A percentile compares a stretch with the other conserved stretches of the same genome.
Conservation (phyloP, 441 rosid species). For the Euphorbia corollata region DNA sequence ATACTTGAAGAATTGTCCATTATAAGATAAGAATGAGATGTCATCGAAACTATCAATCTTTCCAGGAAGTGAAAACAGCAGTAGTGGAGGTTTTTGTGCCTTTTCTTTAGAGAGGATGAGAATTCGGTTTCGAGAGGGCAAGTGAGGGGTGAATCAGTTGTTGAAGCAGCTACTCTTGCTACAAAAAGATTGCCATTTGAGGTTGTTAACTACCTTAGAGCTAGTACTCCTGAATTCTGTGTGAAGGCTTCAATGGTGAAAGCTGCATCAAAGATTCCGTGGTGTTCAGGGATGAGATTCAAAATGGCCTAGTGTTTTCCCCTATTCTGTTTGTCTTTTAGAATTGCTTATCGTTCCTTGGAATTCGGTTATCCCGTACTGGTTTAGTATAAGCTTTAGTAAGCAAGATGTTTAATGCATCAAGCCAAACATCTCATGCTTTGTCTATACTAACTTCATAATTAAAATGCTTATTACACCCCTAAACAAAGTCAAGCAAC, state of each 20-base stretch:
- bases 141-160: conserved; percentile 53
- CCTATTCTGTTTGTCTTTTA: too few species aligned
- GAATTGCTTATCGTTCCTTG: too few species aligned
- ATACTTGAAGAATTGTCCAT: conserved; percentile 4
- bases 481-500: too few species aligned
- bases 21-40: background rate
- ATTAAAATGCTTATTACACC: too few species aligned
- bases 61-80: too few species aligned
- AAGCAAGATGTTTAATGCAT: too few species aligned
- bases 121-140: conserved; percentile 45
- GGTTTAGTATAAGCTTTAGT: too few species aligned
- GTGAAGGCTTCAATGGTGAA: conserved; percentile 62
- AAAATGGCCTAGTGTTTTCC: conserved; percentile 98
- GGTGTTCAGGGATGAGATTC: conserved; percentile 93
- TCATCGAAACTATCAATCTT: background rate
- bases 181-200: conserved; percentile 65
- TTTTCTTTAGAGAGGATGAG: conserved; percentile 71
- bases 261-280: conserved; percentile 64
- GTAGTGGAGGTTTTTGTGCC: conserved; percentile 64
- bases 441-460: too few species aligned
- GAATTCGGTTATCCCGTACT: too few species aligned
- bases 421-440: too few species aligned
- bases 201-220: conserved; percentile 84
- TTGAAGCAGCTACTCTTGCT: conserved; percentile 62
- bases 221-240: conserved; percentile 80